Conservation (phyloP, 2,329 filamentous ascomycete species). For the Colletotrichum lindemuthianum region DNA sequence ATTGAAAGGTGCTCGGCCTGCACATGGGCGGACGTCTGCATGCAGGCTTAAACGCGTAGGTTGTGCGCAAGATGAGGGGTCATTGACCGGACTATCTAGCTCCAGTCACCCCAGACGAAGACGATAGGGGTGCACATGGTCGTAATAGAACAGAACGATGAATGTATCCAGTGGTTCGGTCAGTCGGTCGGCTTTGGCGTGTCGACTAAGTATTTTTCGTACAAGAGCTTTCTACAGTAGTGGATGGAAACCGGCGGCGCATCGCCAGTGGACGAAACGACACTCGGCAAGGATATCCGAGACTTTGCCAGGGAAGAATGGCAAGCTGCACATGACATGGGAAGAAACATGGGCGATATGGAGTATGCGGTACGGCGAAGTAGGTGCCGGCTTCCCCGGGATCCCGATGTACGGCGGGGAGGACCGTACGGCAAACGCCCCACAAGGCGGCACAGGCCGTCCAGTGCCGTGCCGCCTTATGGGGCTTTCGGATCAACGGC, state of each 20-base stretch:
- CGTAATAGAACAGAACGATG: background rate
- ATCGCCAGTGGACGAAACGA: too few relatives aligned
- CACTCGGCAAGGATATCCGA: too few relatives aligned
- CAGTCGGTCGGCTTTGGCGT: constrained; percentile 7
- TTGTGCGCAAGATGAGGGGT: background rate
- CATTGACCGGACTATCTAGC: background rate
- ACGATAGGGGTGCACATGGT: background rate
- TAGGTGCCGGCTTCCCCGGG: too few relatives aligned
- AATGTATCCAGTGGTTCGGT: background rate
- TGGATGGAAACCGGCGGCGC: too few relatives aligned
- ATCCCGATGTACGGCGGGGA: too few relatives aligned
- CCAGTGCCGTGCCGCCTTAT: constrained; percentile 1
- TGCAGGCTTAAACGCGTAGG: background rate
- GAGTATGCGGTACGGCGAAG: too few relatives aligned
- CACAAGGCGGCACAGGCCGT: constrained; percentile 15
- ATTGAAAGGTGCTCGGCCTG: constrained; percentile 7
- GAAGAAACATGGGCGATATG: too few relatives aligned
- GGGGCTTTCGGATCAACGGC: constrained; percentile 17
- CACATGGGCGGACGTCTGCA: background rate
- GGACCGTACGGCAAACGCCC: too few relatives aligned
- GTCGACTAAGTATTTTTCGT: background rate
- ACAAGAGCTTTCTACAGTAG: too few relatives aligned
- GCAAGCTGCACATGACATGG: too few relatives aligned
- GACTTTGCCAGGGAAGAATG: background rate
- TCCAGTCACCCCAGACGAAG: background rate